Percentiles rank a stretch among this genome's conserved stretches.
Evolutionary conservation across 108 stramenopile genomes (phyloP).

Genomic region (Nitzschia putrida): DNA sequence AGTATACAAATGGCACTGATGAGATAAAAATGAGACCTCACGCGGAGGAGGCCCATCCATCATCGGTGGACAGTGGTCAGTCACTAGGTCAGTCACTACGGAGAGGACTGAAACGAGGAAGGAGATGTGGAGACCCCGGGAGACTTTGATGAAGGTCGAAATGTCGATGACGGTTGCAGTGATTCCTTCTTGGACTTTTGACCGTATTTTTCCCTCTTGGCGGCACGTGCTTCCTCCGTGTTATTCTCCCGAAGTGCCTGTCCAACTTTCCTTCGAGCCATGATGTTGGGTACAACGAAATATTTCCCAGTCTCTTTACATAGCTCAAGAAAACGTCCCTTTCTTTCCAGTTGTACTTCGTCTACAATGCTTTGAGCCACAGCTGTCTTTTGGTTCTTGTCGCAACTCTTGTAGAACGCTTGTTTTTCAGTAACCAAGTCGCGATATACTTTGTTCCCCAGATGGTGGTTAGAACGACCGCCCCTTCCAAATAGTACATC

Average conservation of each 20-base stretch:
- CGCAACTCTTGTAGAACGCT: slow-evolving; percentile 26
- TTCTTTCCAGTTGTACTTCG: slow-evolving; percentile 12
- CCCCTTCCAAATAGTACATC: slow-evolving; percentile 55
- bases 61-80: no score
- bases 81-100: no score
- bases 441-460: slow-evolving; percentile 46
- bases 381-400: slow-evolving; percentile 47
- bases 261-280: slow-evolving; percentile 40
- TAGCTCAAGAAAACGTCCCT: slow-evolving; percentile 47
- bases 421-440: slow-evolving; percentile 36
- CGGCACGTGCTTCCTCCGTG: slow-evolving; percentile 43
- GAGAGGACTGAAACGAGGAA: no score
- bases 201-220: slow-evolving; percentile 44
- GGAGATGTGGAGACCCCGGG: no score
- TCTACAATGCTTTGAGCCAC: slow-evolving; percentile 42
- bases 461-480: slow-evolving; percentile 44
- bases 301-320: slow-evolving; percentile 33
- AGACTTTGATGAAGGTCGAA: no score
- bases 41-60: no score
- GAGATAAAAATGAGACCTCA: no score
- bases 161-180: no score
- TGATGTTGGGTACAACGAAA: slow-evolving; percentile 36
- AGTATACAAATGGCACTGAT: no score
- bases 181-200: slow-evolving; percentile 6
- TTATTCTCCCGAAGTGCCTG: slow-evolving; percentile 45